Base-by-base conservation (phyloP, 108 stramenopile species). In the Cyclotella choctawhatcheeana region DNA sequence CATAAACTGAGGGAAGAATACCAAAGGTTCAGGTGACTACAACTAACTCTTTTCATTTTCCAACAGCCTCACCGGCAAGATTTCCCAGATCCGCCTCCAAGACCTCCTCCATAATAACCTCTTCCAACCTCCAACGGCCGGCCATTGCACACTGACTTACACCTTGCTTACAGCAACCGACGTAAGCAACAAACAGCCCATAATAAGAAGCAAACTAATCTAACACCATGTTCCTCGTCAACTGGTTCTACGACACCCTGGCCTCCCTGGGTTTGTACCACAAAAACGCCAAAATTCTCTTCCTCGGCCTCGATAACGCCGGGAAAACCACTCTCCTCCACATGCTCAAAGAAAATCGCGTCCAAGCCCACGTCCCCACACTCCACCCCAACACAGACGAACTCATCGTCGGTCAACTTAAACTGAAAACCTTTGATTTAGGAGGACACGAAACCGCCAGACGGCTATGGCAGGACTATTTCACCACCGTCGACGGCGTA, bases 231-330 rank as follows among this genome's bases (percentile, higher is more conserved):
- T 93, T 90, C 60, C 76, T 89, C 48, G 54, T 92, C 53, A 91
- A 95, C 76, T 95, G 94, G 94, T 89, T 89, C 91, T 95, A 95
- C 77, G 89, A 89, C 76, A 88, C 91, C 59, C 90, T 95, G 45
- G 94, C 94, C 73, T 79, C 67, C 18, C 50, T 74, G 90, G 98
- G 98, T 22, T 92, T 99, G 17, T 99, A 97, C 77, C 95, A 98
- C 90, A 99, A 99, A 86, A 97, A 97, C 77, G 99, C 99, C 70
- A 99, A 99, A 79, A 98, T 99, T 77, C 84, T 99, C 50, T 99
- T 99, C 80, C 80, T 98, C 63, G 98, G 98, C 5, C 88, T 98
- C 44, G 98, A 98, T 80, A 97, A 97, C 78, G 98, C 98, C 64
- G 98, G 98, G 20, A 98, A 98, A 80, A 98, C 98, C 31, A 89